phyloP scores from a whole-genome alignment of 257 asterid genomes.

The Euphrasia confusa region DNA sequence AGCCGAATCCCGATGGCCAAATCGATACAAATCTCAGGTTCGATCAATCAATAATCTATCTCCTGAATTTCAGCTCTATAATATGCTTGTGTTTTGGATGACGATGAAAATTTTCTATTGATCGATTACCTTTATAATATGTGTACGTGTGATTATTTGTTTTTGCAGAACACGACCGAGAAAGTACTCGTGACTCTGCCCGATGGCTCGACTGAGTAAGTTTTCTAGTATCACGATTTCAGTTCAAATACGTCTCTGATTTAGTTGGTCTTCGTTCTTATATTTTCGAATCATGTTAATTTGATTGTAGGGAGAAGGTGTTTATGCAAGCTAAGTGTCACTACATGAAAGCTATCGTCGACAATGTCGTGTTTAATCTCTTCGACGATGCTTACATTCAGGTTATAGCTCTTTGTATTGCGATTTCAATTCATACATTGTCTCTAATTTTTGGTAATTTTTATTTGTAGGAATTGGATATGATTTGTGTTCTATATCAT shows the following conservation, averaged over 20 bases:
- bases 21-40: slow-evolving; percentile 33
- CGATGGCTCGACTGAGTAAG: slow-evolving; percentile 37
- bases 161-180: slow-evolving; percentile 17
- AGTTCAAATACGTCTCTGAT: not conserved
- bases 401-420: slow-evolving; percentile 5
- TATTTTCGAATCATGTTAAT: not conserved
- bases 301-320: slow-evolving; percentile 26
- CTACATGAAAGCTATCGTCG: slow-evolving; percentile 23
- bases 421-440: no score
- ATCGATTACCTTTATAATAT: not conserved
- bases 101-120: no score
- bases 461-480: not conserved
- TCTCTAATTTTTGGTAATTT: no score
- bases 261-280: not conserved
- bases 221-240: not conserved
- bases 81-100: no score
- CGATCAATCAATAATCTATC: not conserved
- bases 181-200: slow-evolving; percentile 3
- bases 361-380: slow-evolving; percentile 17
- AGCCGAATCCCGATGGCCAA: slow-evolving; percentile 32
- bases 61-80: not conserved
- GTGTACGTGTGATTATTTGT: not conserved
- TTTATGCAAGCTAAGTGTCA: slow-evolving; percentile 28
- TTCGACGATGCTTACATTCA: slow-evolving; percentile 28
- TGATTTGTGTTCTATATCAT: not conserved